Base-by-base conservation (phyloP, 2,329 filamentous ascomycete species). In the Trichophyton simii region DNA sequence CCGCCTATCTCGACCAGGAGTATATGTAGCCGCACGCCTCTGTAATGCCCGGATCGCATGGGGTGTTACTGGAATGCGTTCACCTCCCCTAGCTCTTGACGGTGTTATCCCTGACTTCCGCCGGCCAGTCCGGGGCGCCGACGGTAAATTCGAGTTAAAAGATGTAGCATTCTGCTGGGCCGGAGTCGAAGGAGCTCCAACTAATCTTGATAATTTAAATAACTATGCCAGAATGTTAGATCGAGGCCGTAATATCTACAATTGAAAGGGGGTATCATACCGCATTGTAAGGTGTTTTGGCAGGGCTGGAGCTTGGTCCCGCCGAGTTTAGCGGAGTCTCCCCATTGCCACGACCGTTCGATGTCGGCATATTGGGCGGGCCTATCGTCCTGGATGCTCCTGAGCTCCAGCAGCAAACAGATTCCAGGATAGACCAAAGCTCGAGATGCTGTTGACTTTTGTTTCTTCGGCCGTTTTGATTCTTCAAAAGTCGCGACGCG, bases 31-130 rank as follows among this genome's bases (percentile, higher is more conserved):
- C 11, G 78, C 78, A 66, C 80, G 79, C 66, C 81, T 78, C 69
- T 82, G 77, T 31, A 82, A 72, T 8, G 81, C 80, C 48, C 79
- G 75, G 61, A 82, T 76, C 28, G 79, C 80, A 73, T 82, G 78
- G 0, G 81, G 81, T 15, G 81, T 83, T 3, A 79, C 78, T 7
- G 80, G 81, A 15, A 76, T 76, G 34, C 28, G 22, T 6, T 55
- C 52, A 18, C 52, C 52, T 34, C 22, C 52, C n/a, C 52, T 38
- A 36, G 52, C 34, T 31, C 52, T 28, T 66, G 22, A 66, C 67
- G 42, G 52, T 25, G 61, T 57, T 34, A 42, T 57, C 31, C 60
- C 60, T 59, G 25, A 50, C 36, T 46, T 50, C 25, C 42, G 52
- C 9, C 55, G 55, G 36, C 55, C 55, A 44, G 55, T 18, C 11